Conservation (phyloP, 148 eudicot genomes). For the Vaccinium darrowii region DNA sequence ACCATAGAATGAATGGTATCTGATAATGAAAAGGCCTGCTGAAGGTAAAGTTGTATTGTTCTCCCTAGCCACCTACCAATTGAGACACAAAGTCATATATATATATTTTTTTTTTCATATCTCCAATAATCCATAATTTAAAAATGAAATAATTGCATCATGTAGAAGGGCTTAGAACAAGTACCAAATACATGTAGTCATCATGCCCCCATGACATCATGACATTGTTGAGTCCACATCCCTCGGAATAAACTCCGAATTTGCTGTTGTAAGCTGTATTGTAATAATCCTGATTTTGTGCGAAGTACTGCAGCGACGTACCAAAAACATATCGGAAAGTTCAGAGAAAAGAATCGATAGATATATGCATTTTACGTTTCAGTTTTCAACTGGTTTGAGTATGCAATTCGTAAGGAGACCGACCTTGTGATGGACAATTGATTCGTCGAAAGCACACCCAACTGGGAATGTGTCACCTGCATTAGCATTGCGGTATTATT, state of each 20-base stretch:
- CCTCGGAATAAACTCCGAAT: slow-evolving; percentile 39
- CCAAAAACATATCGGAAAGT: not conserved
- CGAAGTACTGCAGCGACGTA: slow-evolving; percentile 35
- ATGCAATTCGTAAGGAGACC: not conserved
- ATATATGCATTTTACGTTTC: not conserved
- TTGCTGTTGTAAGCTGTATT: slow-evolving; percentile 44
- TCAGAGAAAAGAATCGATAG: not conserved
- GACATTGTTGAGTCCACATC: slow-evolving; percentile 52
- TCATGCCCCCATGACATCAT: slow-evolving; percentile 69
- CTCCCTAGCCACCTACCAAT: slow-evolving; percentile 46
- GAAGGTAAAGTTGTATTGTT: slow-evolving; percentile 45
- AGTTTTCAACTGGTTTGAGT: not conserved
- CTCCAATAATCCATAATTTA: not conserved
- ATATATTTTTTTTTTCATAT: not conserved
- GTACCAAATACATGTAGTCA: slow-evolving; percentile 66
- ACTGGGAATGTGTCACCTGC: slow-evolving; percentile 83
- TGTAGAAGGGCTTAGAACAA: not conserved
- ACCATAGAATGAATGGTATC: slow-evolving; percentile 61
- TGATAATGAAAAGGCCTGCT: slow-evolving; percentile 47
- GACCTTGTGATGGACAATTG: slow-evolving; percentile 89
- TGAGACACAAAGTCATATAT: not conserved
- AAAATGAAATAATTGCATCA: not conserved
- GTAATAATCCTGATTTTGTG: slow-evolving; percentile 38
- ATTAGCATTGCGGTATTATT: not conserved
- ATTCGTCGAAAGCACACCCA: slow-evolving; percentile 83